A percentile compares a stretch with the other conserved stretches of the same genome.
These are phyloP conservation scores for Extremus antarcticus DNA, from an alignment of 495 filamentous ascomycete species.

Conservation along the genomic window DNA sequence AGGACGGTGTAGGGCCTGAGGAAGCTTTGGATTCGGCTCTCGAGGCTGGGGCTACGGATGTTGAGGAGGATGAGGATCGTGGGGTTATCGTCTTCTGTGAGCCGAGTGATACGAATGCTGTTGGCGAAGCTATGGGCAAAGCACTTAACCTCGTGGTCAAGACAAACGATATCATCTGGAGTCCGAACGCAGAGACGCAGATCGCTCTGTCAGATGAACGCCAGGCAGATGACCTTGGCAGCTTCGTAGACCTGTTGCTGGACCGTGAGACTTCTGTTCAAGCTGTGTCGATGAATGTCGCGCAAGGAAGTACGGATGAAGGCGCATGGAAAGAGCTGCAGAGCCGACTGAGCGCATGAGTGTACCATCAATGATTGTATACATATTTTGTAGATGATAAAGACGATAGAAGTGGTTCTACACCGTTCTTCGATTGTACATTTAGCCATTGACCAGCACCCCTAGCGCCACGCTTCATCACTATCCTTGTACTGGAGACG, in stretches of 20 bases:
- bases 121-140: slow-evolving; percentile 50
- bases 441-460: no score
- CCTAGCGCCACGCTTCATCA: not conserved
- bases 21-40: slow-evolving; percentile 72
- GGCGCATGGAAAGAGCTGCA: slow-evolving; percentile 12
- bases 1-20: slow-evolving; percentile 52
- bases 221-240: not conserved
- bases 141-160: slow-evolving; percentile 51
- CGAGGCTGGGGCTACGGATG: slow-evolving; percentile 75
- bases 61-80: slow-evolving; percentile 58
- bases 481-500: no score
- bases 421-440: no score
- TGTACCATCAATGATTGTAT: no score
- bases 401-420: no score
- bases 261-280: not conserved
- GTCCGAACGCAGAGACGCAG: slow-evolving; percentile 67
- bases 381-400: no score
- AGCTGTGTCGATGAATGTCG: slow-evolving; percentile 9
- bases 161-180: slow-evolving; percentile 72
- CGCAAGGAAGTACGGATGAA: slow-evolving; percentile 8
- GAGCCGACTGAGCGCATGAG: slow-evolving; percentile 9
- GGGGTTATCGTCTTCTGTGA: slow-evolving; percentile 66
- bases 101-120: slow-evolving; percentile 53
- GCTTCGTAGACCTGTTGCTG: not conserved
- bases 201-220: slow-evolving; percentile 28